Evolutionary conservation across 2,329 filamentous ascomycete species (phyloP), one percentile per base, ranked within the genome.

Genomic region (Cytospora paraplurivora): DNA sequence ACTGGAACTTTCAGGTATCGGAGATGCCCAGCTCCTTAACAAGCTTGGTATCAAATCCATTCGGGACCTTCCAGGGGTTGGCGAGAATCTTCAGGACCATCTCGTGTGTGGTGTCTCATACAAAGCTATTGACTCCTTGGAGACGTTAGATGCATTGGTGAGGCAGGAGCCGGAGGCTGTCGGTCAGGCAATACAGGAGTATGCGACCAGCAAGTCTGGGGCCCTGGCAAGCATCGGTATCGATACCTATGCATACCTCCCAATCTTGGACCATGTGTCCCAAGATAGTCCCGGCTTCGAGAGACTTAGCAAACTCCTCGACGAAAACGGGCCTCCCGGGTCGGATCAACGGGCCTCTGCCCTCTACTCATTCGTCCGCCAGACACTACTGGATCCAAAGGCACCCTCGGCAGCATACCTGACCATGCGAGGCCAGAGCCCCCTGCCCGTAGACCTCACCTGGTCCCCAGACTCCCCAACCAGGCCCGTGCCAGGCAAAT

Each of bases 401-500:
- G n/a, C 37, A 7, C 51, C 59, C 5, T 62, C 59, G 4, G 59
- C 41, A 34, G 41, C 34, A 8, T 49, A 35, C 32, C 52, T 61
- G 1, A 27, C 32, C 32, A 17, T 37, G 7, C 51, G 32, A 5
- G n/a, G 17, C 27, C 51, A 61, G 11, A 4, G 27, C 17, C 56
- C 56, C 35, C 34, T 37, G 10, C 58, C 58, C n/a, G 49, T 53
- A 7, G 58, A 60, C 27, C 21, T 60, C 13, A 5, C 34, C 2
- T 58, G 56, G 56, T 58, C 44, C 13, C 56, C 66, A 4, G 68
- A 71, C 59, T 67, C 67, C 59, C 67, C 70, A 59, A 58, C 59
- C 7, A 68, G 66, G 2, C 71, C 72, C 41, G 70, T 68, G 1
- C 72, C 73, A 1, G 71, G 76, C 64, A 79, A 85, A 66, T 83